Conservation (phyloP, 2,329 filamentous ascomycete species). For the Colletotrichum sojae region DNA sequence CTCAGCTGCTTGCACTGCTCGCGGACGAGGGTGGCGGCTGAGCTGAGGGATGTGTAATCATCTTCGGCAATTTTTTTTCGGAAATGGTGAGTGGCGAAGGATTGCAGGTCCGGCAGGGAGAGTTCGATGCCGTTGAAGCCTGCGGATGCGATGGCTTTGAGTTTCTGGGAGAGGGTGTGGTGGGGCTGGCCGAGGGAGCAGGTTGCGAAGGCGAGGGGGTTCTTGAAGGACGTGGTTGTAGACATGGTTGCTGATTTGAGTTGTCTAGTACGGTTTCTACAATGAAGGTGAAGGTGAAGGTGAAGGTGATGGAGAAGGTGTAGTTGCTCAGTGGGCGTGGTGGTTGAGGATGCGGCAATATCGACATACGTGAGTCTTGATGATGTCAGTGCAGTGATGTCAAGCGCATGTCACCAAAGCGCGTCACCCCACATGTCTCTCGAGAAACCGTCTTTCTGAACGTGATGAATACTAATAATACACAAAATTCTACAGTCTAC, state of each 20-base stretch:
- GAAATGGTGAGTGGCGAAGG: slow-evolving; percentile 68
- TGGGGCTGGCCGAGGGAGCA: slow-evolving; percentile 62
- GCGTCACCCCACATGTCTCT: slow-evolving; percentile 3
- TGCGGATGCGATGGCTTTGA: slow-evolving; percentile 73
- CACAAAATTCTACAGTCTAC: background rate
- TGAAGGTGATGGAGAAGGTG: too few relatives aligned
- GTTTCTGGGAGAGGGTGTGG: slow-evolving; percentile 71
- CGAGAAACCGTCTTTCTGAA: too few relatives aligned
- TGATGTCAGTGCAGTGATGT: slow-evolving; percentile 39
- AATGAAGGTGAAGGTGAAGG: background rate
- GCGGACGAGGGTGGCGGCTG: slow-evolving; percentile 68
- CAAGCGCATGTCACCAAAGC: slow-evolving; percentile 25
- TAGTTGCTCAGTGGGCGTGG: background rate
- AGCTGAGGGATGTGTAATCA: slow-evolving; percentile 72
- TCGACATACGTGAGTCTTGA: background rate
- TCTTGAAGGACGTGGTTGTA: slow-evolving; percentile 12
- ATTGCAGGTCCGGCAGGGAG: slow-evolving; percentile 79
- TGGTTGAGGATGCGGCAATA: background rate
- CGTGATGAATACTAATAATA: background rate
- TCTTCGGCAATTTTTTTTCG: slow-evolving; percentile 65
- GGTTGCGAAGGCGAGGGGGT: slow-evolving; percentile 67
- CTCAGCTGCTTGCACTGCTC: slow-evolving; percentile 66
- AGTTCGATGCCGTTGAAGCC: slow-evolving; percentile 81
- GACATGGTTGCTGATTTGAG: background rate
- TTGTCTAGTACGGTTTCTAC: too few relatives aligned